Evolutionary conservation across 306 rosid genomes (phyloP).

Genomic region (Gillenia trifoliata): DNA sequence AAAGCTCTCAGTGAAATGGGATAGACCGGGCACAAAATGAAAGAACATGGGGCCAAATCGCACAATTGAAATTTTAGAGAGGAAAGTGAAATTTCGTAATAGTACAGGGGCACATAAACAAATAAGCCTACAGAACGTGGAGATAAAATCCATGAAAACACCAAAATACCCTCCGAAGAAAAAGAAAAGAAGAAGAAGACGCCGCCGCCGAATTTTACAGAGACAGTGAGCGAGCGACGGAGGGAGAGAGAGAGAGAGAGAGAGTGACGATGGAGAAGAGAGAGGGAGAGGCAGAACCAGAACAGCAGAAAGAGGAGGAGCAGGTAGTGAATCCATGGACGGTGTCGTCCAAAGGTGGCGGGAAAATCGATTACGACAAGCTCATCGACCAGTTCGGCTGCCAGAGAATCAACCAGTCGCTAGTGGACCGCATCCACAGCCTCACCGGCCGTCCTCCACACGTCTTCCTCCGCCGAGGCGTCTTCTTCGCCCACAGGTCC

Average conservation of each 20-base stretch:
- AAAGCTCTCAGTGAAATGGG: background rate
- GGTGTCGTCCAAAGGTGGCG: slow-evolving; percentile 68
- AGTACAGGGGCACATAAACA: background rate
- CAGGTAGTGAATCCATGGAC: slow-evolving; percentile 86
- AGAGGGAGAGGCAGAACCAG: slow-evolving; percentile 2
- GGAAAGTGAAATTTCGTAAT: background rate
- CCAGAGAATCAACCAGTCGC: slow-evolving; percentile 56
- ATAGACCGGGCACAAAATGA: background rate
- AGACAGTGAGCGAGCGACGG: background rate
- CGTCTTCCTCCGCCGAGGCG: slow-evolving; percentile 86
- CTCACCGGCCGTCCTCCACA: slow-evolving; percentile 74
- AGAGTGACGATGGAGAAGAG: slow-evolving; percentile 22
- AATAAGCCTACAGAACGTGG: background rate
- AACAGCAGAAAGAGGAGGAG: background rate
- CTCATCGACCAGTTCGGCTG: slow-evolving; percentile 93
- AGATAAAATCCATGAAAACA: background rate
- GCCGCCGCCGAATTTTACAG: background rate
- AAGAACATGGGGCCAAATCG: background rate
- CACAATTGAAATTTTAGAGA: background rate
- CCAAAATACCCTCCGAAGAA: background rate
- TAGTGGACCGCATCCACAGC: slow-evolving; percentile 54
- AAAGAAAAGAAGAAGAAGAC: background rate
- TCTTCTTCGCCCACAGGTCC: slow-evolving; percentile 92
- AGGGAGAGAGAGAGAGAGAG: background rate
- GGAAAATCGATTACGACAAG: slow-evolving; percentile 83